These are phyloP conservation scores for Saccharomycopsis hybrid DNA, from an alignment of 1,139 yeast species.

Conservation along the genomic window DNA sequence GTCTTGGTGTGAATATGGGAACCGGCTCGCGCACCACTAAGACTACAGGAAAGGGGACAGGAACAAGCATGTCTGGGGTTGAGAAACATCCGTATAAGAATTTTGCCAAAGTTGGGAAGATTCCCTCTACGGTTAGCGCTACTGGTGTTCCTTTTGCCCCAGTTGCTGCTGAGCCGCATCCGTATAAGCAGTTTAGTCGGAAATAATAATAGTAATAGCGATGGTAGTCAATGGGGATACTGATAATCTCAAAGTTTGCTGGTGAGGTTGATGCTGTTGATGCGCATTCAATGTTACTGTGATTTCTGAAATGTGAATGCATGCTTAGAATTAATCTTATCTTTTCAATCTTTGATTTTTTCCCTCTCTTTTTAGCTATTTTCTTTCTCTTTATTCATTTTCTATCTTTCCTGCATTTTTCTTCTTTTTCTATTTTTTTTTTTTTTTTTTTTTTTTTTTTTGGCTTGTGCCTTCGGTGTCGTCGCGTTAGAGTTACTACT, in stretches of 20 bases:
- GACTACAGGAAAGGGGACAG: no score
- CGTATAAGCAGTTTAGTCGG: slow-evolving; percentile 11
- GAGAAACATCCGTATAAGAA: slow-evolving; percentile 14
- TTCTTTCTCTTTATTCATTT: neutral
- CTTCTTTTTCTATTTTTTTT: neutral
- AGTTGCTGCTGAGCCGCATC: slow-evolving; percentile 6
- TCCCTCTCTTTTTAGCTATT: neutral
- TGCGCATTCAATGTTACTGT: no score
- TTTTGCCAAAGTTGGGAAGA: slow-evolving; percentile 3
- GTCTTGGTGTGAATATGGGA: no score
- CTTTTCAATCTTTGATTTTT: no score
- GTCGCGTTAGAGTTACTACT: no score
- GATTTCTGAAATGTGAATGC: no score
- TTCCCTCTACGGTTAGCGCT: no score
- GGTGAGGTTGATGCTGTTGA: no score
- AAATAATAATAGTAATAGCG: neutral
- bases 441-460: neutral
- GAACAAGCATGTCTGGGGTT: neutral
- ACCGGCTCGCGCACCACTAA: no score
- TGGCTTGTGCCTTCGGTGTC: neutral
- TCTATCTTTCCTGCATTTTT: neutral
- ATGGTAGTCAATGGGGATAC: no score
- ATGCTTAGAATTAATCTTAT: no score
- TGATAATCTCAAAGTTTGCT: no score
- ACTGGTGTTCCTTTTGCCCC: neutral